phyloP scores from a whole-genome alignment of 2,329 filamentous ascomycete genomes.

The Alternaria angustiovoidea region DNA sequence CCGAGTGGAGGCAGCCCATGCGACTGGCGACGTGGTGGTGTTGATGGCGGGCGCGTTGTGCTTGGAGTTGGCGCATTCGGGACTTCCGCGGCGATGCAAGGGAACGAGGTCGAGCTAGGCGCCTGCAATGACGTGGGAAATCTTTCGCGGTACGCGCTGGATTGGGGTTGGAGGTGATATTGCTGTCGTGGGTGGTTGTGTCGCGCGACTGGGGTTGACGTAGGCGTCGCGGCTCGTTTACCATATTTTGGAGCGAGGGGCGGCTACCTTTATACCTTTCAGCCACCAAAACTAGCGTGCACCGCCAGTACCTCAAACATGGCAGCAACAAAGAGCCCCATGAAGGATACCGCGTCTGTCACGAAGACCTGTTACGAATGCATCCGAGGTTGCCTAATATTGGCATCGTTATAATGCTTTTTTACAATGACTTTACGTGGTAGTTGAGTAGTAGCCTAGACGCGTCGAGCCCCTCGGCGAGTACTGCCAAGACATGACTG shows the following conservation, averaged over 20 bases:
- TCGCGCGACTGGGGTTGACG: slow-evolving; percentile 23
- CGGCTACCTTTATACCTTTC: slow-evolving; percentile 18
- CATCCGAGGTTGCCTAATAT: background rate
- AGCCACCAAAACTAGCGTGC: slow-evolving; percentile 15
- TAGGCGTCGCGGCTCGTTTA: slow-evolving; percentile 26
- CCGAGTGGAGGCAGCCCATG: slow-evolving; percentile 44
- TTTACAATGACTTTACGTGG: background rate
- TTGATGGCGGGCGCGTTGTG: slow-evolving; percentile 38
- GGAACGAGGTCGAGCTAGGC: background rate
- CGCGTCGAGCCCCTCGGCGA: background rate
- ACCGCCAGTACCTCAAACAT: slow-evolving; percentile 13
- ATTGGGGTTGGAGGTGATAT: background rate
- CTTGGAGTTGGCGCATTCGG: slow-evolving; percentile 45
- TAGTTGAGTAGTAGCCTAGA: background rate
- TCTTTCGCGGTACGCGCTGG: background rate
- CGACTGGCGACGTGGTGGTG: slow-evolving; percentile 26
- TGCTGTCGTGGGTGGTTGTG: background rate
- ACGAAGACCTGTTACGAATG: background rate
- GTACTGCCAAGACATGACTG: background rate
- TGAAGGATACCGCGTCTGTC: background rate
- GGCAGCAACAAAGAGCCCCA: slow-evolving; percentile 4
- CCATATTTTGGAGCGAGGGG: slow-evolving; percentile 14
- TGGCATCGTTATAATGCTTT: background rate
- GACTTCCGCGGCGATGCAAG: slow-evolving; percentile 16
- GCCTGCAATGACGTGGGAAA: background rate